Base-by-base conservation (phyloP, 129 eudicot species). In the Centaurea solstitialis region DNA sequence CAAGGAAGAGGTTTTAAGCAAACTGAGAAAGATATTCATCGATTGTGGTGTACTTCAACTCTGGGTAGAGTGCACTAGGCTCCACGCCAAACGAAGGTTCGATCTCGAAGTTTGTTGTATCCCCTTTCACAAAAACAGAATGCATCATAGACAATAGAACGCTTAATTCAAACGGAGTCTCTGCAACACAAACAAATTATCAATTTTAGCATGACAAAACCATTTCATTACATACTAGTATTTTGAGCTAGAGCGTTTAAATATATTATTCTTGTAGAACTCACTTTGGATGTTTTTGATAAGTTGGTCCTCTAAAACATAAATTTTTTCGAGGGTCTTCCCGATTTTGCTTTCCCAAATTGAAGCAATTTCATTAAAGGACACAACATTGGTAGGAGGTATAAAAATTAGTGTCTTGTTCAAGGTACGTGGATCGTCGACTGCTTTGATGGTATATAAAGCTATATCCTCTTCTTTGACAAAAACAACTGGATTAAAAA, bases 61-160 rank as follows among this genome's bases (percentile, higher is more conserved):
- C 91, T 0, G 97, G 93, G 76, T 93, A 93, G 17, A 93, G 90
- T 76, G 87, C 80, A 39, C 97, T 67, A 41, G 98, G 97, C 84
- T 93, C 98, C 26, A 89, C 89, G 4, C 88, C 93, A 30, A 84
- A 83, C 0, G 92, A 84, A 18, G 92, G 82, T 17, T 93, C 88
- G 9, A 93, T 84, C 35, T 81, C 86, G 53, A 84, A 91, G 45
- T 88, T 84, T 40, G 94, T 81, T 4, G 81, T 84, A 80, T 86
- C 93, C 57, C 98, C 98, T 12, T 85, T 82, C 37, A 90, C 82
- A 40, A 89, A 80, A 4, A 76, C 79, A 2, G 96, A 74, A 66
- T 93, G 92, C 77, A 74, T 82, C 78, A 93, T 84, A 3, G 97
- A 59, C 68, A 81, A 21, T 1, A 86, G 17, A 8, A 86, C 6